Conservation (phyloP, 768 basidiomycete genomes). For the Hydnomerulius pinastri region DNA sequence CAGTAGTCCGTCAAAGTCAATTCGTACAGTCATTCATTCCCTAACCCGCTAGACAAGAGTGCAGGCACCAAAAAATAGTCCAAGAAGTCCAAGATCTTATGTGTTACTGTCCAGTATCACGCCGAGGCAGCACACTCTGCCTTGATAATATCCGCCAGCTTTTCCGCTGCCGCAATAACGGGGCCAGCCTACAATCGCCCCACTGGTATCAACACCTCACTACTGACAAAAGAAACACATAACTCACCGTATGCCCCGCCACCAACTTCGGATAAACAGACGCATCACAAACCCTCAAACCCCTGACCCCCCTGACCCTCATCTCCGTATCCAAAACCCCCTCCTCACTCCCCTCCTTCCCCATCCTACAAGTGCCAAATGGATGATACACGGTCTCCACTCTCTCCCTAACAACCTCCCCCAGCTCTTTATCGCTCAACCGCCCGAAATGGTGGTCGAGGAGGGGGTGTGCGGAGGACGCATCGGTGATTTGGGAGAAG, state of each 20-base stretch:
- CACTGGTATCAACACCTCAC: not conserved
- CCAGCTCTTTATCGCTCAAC: slow-evolving; percentile 37
- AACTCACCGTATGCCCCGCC: slow-evolving; percentile 47
- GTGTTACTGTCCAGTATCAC: not conserved
- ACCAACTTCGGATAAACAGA: slow-evolving; percentile 45
- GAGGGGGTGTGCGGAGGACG: slow-evolving; percentile 24
- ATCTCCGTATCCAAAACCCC: slow-evolving; percentile 48
- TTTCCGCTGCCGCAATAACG: slow-evolving; percentile 36
- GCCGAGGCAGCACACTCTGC: slow-evolving; percentile 13
- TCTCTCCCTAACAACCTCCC: slow-evolving; percentile 32
- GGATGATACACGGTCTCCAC: slow-evolving; percentile 48
- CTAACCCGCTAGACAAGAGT: too few relatives aligned
- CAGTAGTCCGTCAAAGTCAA: too few relatives aligned
- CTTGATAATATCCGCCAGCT: slow-evolving; percentile 36
- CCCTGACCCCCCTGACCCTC: slow-evolving; percentile 42
- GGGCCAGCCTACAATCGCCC: slow-evolving; percentile 24
- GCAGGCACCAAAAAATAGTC: too few relatives aligned
- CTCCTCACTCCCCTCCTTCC: slow-evolving; percentile 39
- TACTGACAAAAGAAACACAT: not conserved
- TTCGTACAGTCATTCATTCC: too few relatives aligned
- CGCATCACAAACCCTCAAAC: slow-evolving; percentile 49
- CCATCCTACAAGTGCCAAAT: slow-evolving; percentile 37
- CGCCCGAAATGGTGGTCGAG: slow-evolving; percentile 41
- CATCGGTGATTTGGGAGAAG: too few relatives aligned
- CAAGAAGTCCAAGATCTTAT: not conserved